Evolutionary conservation across 768 basidiomycete genomes (phyloP).

Genomic region (Amanita brunnescens): DNA sequence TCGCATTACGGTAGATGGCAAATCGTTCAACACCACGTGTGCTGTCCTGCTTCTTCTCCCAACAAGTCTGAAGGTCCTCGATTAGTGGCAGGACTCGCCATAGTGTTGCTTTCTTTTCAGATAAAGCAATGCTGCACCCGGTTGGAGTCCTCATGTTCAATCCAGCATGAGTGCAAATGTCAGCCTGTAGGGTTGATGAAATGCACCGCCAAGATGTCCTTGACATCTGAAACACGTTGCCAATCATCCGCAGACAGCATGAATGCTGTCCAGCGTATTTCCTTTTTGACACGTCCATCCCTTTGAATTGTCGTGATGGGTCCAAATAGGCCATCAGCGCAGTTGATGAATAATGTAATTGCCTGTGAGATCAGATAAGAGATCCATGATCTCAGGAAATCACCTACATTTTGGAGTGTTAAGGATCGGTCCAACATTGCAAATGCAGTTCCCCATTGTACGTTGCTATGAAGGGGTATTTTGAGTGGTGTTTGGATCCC

Average conservation of each 20-base stretch:
- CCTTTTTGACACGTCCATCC: background rate
- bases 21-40: too few species aligned
- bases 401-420: constrained; percentile 12
- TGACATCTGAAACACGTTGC: background rate
- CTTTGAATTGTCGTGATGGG: background rate
- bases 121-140: constrained; percentile 13
- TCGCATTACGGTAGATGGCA: constrained; percentile 11
- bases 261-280: background rate
- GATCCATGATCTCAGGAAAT: too few species aligned
- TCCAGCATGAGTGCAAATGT: too few species aligned
- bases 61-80: constrained; percentile 18
- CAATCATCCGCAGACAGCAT: background rate
- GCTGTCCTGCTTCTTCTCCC: constrained; percentile 16
- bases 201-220: background rate
- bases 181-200: background rate
- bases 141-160: background rate
- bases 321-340: background rate
- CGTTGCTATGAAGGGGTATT: constrained; percentile 16
- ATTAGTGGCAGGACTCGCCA: constrained; percentile 18
- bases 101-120: constrained; percentile 16
- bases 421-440: constrained; percentile 13
- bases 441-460: constrained; percentile 16
- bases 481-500: constrained; percentile 9
- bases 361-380: too few species aligned
- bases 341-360: background rate